Conservation (phyloP, 768 basidiomycete genomes). For the Nidularia pulvinata region DNA sequence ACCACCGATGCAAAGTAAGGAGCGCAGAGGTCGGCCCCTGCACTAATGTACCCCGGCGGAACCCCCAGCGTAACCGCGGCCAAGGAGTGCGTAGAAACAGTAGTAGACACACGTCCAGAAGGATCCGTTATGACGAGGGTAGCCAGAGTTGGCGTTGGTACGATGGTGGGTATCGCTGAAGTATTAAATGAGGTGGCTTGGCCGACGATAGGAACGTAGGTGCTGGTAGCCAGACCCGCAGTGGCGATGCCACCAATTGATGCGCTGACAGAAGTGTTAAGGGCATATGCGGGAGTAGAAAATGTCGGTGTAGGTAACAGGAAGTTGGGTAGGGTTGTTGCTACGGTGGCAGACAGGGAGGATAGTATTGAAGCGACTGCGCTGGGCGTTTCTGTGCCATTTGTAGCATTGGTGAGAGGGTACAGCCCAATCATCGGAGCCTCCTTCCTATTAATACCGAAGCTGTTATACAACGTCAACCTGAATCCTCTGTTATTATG, state of each 20-base stretch:
- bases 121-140: slow-evolving; percentile 62
- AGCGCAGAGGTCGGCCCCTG: slow-evolving; percentile 9
- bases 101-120: slow-evolving; percentile 51
- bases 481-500: neutral
- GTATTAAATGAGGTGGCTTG: slow-evolving; percentile 33
- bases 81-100: slow-evolving; percentile 43
- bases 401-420: slow-evolving; percentile 46
- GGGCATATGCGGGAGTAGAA: slow-evolving; percentile 61
- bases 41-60: slow-evolving; percentile 56
- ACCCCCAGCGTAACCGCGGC: slow-evolving; percentile 57
- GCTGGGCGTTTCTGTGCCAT: slow-evolving; percentile 35
- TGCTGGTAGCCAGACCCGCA: slow-evolving; percentile 69
- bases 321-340: slow-evolving; percentile 74
- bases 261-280: slow-evolving; percentile 67
- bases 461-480: slow-evolving; percentile 38
- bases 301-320: slow-evolving; percentile 63
- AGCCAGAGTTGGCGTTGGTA: slow-evolving; percentile 43
- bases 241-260: slow-evolving; percentile 52
- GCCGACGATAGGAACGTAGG: slow-evolving; percentile 62
- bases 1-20: slow-evolving; percentile 7
- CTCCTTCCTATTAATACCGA: slow-evolving; percentile 73
- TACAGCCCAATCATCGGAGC: slow-evolving; percentile 82
- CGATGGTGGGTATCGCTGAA: slow-evolving; percentile 58
- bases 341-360: slow-evolving; percentile 59
- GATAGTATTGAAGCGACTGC: slow-evolving; percentile 53